Conservation (phyloP, 345 rosid species). For the Syzygium jambos region DNA sequence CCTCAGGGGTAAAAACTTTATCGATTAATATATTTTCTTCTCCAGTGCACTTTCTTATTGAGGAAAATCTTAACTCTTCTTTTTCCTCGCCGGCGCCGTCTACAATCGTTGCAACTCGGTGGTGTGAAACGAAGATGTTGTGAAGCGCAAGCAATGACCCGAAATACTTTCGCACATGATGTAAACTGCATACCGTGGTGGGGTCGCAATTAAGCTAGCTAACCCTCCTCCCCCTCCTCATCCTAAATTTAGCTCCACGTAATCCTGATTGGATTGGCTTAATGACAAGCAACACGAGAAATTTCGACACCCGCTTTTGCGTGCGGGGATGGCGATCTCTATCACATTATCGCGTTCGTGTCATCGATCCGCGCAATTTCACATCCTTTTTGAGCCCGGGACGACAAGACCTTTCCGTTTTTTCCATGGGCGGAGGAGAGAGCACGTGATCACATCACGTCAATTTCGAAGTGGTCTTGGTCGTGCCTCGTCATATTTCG, state of each 20-base stretch:
- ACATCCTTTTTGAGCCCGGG: neutral
- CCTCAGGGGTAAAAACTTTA: too few relatives aligned
- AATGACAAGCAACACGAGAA: neutral
- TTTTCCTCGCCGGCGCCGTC: too few relatives aligned
- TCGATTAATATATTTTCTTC: too few relatives aligned
- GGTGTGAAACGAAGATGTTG: neutral
- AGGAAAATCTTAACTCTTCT: too few relatives aligned
- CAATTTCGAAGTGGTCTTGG: neutral
- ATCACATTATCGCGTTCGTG: neutral
- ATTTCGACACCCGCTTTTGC: neutral
- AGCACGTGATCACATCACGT: neutral
- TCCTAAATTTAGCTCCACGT: neutral
- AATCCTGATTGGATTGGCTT: neutral
- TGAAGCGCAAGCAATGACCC: neutral
- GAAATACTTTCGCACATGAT: neutral
- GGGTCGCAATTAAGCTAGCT: neutral
- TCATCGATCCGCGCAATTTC: neutral
- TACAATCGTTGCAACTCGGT: neutral
- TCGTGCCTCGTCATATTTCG: neutral
- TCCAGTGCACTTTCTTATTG: too few relatives aligned
- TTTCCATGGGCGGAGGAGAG: neutral
- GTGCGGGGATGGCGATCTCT: neutral
- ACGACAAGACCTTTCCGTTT: neutral
- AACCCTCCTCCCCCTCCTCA: neutral
- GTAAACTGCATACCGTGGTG: neutral